phyloP scores from a whole-genome alignment of 805 yeast species.

The Clavispora santaluciae region DNA sequence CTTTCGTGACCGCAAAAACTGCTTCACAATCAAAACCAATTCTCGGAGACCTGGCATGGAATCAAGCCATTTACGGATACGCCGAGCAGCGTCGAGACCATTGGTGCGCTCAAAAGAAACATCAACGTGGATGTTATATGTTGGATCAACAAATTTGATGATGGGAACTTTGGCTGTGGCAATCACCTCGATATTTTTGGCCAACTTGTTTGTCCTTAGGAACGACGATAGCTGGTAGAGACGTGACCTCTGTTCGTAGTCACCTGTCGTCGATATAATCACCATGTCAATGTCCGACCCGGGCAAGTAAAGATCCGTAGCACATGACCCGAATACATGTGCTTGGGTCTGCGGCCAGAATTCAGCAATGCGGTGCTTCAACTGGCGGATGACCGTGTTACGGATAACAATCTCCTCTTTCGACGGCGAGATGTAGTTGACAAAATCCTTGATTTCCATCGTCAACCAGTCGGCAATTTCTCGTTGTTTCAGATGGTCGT shows the following conservation, averaged over 20 bases:
- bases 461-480: conserved; percentile 87
- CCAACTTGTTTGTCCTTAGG: conserved; percentile 57
- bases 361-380: conserved; percentile 47
- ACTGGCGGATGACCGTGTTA: conserved; percentile 55
- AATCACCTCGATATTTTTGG: conserved; percentile 74
- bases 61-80: conserved; percentile 69
- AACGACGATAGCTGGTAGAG: conserved; percentile 70
- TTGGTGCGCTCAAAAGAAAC: conserved; percentile 82
- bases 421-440: conserved; percentile 81
- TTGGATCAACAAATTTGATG: conserved; percentile 78
- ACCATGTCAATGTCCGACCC: conserved; percentile 97
- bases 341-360: conserved; percentile 79
- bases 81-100: conserved; percentile 77
- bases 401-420: conserved; percentile 64
- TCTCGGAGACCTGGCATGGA: conserved; percentile 78
- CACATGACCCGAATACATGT: conserved; percentile 89
- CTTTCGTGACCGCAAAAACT: conserved; percentile 71
- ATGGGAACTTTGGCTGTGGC: conserved; percentile 93
- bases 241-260: conserved; percentile 57
- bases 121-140: conserved; percentile 71
- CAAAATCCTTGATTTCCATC: conserved; percentile 78
- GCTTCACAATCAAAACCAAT: conserved; percentile 76
- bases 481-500: conserved; percentile 69
- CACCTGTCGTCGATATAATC: conserved; percentile 57
- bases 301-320: conserved; percentile 88